Evolutionary conservation across 257 asterid species (phyloP), one percentile per base, ranked within the genome.

Genomic region (Solanum piurae): DNA sequence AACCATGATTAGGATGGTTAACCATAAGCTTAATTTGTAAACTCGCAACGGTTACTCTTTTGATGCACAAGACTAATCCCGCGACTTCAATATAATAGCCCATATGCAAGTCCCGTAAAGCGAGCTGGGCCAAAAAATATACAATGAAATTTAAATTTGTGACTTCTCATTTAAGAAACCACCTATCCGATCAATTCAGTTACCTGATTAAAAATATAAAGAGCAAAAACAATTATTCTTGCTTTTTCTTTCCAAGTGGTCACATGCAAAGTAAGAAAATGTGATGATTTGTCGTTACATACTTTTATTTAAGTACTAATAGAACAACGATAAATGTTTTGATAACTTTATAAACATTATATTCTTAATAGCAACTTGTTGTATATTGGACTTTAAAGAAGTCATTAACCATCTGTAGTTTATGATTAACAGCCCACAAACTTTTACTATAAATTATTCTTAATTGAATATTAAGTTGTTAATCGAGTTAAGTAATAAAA

Each of bases 101-200:
- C 11, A 55, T 20, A 58, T 58, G 25, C 25, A 20, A 58, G 25
- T 58, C 0, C 66, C 25, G 12, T 7, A 58, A 8, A 11, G 11
- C 5, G 4, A 42, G 14, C 11, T 42, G 14, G 5, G 13, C n/a
- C 5, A 58, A 58, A 58, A 58, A 23, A 23, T 62, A 52, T 18
- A 52, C 4, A 16, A 52, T 6, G 3, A 55, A 18, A 16, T 23
- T n/a, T n/a, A n/a, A 23, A 2, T 62, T 10, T 2, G 2, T n/a
- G 13, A 23, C 31, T 5, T 58, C 31, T n/a, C 7, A n/a, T 62
- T 62, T 62, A 10, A 62, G 69, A 62, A 23, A 58, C 3, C 4
- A 18, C 23, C 0, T 55, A 2, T 0, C 4, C 0, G 4, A 18
- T 55, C n/a, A 55, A 16, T 52, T 16, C 3, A 52, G 0, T 52